Percentiles rank a stretch among this genome's conserved stretches.
phyloP scores from a whole-genome alignment of 441 rosid genomes.

The Brassica balearica region DNA sequence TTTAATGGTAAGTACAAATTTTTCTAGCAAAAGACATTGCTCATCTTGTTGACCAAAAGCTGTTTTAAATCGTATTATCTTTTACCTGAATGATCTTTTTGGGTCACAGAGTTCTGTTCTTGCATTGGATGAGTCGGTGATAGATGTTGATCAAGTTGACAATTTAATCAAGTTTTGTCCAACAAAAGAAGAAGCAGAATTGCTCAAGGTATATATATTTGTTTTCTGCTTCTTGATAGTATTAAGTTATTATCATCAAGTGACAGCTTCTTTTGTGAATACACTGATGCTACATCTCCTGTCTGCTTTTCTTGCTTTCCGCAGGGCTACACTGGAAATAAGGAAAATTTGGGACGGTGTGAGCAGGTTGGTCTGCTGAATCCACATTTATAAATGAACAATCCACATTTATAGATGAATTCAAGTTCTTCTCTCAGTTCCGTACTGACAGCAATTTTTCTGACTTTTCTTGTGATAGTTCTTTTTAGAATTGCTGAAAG shows the following conservation, averaged over 20 bases:
- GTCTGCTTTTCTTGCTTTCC: slow-evolving; percentile 12
- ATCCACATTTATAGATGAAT: neutral
- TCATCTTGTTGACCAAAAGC: slow-evolving; percentile 36
- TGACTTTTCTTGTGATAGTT: slow-evolving; percentile 59
- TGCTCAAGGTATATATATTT: slow-evolving; percentile 67
- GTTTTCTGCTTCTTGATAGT: slow-evolving; percentile 11
- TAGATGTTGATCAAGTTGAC: slow-evolving; percentile 94
- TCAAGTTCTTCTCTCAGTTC: neutral
- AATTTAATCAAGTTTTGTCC: slow-evolving; percentile 95
- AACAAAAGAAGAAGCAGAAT: slow-evolving; percentile 91
- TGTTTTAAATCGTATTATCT: slow-evolving; percentile 31
- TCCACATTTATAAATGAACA: slow-evolving; percentile 25
- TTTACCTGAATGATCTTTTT: slow-evolving; percentile 30
- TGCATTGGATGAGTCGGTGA: slow-evolving; percentile 80
- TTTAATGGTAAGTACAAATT: slow-evolving; percentile 63
- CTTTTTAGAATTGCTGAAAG: slow-evolving; percentile 93
- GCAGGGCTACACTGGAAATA: slow-evolving; percentile 81
- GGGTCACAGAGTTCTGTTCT: slow-evolving; percentile 77
- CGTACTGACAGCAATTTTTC: slow-evolving; percentile 34
- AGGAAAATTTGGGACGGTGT: slow-evolving; percentile 87
- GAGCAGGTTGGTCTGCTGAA: slow-evolving; percentile 68
- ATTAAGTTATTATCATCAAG: neutral
- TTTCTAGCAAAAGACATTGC: slow-evolving; percentile 8
- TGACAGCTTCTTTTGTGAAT: slow-evolving; percentile 14
- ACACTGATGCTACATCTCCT: slow-evolving; percentile 32